These are phyloP conservation scores for Pichia sp. DNA, from an alignment of 1,139 yeast species.

Conservation along the genomic window DNA sequence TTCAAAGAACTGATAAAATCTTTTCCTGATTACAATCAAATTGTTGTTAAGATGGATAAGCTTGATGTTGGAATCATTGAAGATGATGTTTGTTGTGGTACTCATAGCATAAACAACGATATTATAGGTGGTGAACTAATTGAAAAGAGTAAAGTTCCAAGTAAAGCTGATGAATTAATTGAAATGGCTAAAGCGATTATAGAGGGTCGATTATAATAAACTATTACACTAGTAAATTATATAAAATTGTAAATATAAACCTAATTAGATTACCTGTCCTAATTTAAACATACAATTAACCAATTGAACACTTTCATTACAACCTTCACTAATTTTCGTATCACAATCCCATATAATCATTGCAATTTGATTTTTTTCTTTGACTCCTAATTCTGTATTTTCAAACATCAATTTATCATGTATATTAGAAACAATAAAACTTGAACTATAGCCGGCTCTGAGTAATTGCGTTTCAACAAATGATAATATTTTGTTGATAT, in stretches of 20 bases:
- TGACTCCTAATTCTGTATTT: conserved; percentile 34
- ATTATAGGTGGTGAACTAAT: background rate
- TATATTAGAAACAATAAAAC: conserved; percentile 69
- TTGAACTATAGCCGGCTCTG: conserved; percentile 81
- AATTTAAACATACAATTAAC: conserved; percentile 62
- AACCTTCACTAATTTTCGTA: conserved; percentile 69
- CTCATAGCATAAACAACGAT: background rate
- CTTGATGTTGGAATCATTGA: background rate
- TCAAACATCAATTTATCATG: conserved; percentile 67
- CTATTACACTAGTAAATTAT: background rate
- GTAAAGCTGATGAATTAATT: background rate
- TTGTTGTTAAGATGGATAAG: background rate
- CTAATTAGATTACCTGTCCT: conserved; percentile 34
- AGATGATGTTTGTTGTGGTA: background rate
- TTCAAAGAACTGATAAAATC: conserved; percentile 53
- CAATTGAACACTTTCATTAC: conserved; percentile 84
- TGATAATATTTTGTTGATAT: conserved; percentile 37
- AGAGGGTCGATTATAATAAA: background rate
- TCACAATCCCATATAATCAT: conserved; percentile 69
- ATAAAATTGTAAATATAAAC: background rate
- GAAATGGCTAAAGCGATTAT: background rate
- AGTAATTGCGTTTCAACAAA: conserved; percentile 48
- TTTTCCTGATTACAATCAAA: background rate
- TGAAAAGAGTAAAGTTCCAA: background rate
- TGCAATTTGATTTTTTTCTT: conserved; percentile 60